These are phyloP conservation scores for Schizonepeta tenuifolia DNA, from an alignment of 257 asterid species.

Conservation along the genomic window DNA sequence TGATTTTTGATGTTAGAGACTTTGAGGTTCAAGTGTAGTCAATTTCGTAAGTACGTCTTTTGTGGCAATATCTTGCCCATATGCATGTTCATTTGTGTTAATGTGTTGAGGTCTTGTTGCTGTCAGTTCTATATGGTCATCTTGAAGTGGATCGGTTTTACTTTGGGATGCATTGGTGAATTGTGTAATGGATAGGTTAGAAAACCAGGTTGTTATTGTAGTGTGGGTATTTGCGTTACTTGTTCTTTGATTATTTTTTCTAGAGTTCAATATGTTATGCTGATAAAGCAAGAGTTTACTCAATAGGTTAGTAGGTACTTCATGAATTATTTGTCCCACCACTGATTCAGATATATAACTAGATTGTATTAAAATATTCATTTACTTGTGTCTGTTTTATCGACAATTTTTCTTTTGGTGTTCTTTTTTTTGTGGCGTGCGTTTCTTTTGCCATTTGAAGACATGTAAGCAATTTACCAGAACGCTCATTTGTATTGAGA, in stretches of 20 bases:
- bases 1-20: not conserved
- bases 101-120: constrained; percentile 6
- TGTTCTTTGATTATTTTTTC: not conserved
- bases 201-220: not conserved
- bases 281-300: constrained; percentile 5
- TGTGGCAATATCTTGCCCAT: constrained; percentile 18
- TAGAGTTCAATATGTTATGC: not conserved
- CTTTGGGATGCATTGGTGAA: constrained; percentile 1
- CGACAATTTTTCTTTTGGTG: not conserved
- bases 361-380: constrained; percentile 14
- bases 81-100: not conserved
- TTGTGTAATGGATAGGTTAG: not conserved
- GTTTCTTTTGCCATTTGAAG: not conserved
- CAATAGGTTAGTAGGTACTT: not conserved
- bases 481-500: constrained; percentile 10
- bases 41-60: not conserved
- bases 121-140: not conserved
- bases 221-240: not conserved
- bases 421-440: not conserved
- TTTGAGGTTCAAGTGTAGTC: not conserved
- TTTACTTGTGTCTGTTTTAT: constrained; percentile 4
- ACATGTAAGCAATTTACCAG: not conserved
- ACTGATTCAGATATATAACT: constrained; percentile 19
- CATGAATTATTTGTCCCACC: not conserved
- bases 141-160: constrained; percentile 9